Base-by-base conservation (phyloP, 192 early-diverging fungal species). In the Lobosporangium transversale region DNA sequence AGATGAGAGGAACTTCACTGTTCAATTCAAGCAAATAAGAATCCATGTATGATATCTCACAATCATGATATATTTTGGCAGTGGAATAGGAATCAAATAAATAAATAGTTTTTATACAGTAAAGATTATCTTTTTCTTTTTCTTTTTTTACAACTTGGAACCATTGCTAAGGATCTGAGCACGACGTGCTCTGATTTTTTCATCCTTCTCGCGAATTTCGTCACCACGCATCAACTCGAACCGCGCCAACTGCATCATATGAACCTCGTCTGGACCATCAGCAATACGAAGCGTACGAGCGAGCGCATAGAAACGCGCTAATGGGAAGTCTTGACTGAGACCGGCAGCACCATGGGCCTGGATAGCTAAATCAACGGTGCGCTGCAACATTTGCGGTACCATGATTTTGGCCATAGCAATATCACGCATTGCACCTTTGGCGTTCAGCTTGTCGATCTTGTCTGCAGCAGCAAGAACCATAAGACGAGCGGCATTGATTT, bases 381-480 rank as follows among this genome's bases (percentile, higher is more conserved):
- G 63, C 33, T 92, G 86, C 8, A 90, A 78, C 81, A 92, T 89
- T 27, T 76, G 89, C 23, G 97, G 97, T 15, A 95, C 93, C 32
- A 92, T 81, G 23, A 95, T 92, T 87, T 99, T 98, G 68, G 95
- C 95, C 93, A 98, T 98, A 18, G 93, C 96, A 78, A 99, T 99
- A 62, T 97, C 91, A 54, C 95, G 93, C 80, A 94, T 79, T 6
- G 96, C 96, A 31, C 82, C 82, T 83, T 99, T 99, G 30, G 96
- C 88, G 10, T 93, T 91, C 9, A 86, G 81, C 63, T 86, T 81
- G 82, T 99, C 97, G 45, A 99, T 99, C 83, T 86, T 89, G 54
- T 91, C 89, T 5, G 97, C 97, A 17, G 97, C 96, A 27, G 88
- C 85, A 37, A 97, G 82, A n/a, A 99, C 97, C 35, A 99, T 83